Base-by-base conservation (phyloP, 768 basidiomycete genomes). In the Coprinopsis cinerea region DNA sequence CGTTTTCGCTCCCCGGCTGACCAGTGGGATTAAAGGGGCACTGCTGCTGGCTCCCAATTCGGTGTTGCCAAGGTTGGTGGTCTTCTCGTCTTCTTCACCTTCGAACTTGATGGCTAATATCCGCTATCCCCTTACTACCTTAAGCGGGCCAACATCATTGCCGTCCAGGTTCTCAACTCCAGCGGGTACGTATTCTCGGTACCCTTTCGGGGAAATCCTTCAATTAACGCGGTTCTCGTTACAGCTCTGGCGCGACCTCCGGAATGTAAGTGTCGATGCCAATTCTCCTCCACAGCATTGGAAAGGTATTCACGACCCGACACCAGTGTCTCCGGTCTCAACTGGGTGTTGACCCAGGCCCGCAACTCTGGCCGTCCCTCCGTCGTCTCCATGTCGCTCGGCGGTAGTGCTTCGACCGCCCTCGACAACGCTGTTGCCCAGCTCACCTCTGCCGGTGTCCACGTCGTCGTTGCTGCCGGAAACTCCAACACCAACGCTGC, bases 161-260 rank as follows among this genome's bases (percentile, higher is more conserved):
- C 71, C 5, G 72, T 73, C 27, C 73, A 73, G 49, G 72, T 74
- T 14, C 64, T 73, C 36, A 59, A 56, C 40, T 64, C 67, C 44
- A 50, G 40, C 5, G 69, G 67, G 60, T 65, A 34, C 18, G 59
- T 7, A 32, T 15, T 32, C 15, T 15, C 7, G 30, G 30, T n/a
- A n/a, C n/a, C 30, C 30, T 32, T 32, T 32, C 30, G 15, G n/a
- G n/a, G n/a, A n/a, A n/a, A n/a, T n/a, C n/a, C n/a, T n/a, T n/a
- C n/a, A n/a, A n/a, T n/a, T n/a, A n/a, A n/a, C n/a, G n/a, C 30
- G 15, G 7, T 32, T 32, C 30, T 32, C 30, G 7, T 39, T 44
- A 37, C 6, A 67, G 67, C 20, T 56, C 56, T 30, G 60, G 59
- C 15, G 27, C 53, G 6, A 48, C 47, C 32, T 32, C 56, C 11